Percentiles rank a stretch among this genome's conserved stretches.
Conservation (phyloP, 164 flowering plant species). For the Aristolochia fimbriata region DNA sequence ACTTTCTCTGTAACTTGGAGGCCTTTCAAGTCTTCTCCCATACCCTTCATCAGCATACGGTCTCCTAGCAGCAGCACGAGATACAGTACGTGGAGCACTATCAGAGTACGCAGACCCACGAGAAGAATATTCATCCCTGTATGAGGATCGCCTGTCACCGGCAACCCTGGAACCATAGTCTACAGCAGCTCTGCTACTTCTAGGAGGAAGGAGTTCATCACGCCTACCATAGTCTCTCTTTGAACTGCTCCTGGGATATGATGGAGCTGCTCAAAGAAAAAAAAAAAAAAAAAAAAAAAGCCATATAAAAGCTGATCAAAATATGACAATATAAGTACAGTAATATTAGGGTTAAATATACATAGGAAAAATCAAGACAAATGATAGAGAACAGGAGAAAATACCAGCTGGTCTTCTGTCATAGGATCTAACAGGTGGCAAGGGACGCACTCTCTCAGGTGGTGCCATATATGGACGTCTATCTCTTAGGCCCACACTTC, state of each 20-base stretch:
- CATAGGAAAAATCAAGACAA: neutral
- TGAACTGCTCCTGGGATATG: slow-evolving; percentile 67
- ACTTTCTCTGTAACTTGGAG: slow-evolving; percentile 65
- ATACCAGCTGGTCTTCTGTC: slow-evolving; percentile 74
- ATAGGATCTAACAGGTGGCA: slow-evolving; percentile 62
- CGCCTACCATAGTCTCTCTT: slow-evolving; percentile 71
- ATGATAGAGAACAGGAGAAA: neutral
- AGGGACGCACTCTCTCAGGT: slow-evolving; percentile 58
- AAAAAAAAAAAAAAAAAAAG: neutral
- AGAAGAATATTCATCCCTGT: slow-evolving; percentile 61
- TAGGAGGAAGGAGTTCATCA: slow-evolving; percentile 51
- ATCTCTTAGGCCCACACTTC: slow-evolving; percentile 46
- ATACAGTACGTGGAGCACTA: slow-evolving; percentile 34
- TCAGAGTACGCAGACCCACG: slow-evolving; percentile 65
- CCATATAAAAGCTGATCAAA: neutral
- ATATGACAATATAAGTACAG: neutral
- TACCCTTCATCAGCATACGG: slow-evolving; percentile 75
- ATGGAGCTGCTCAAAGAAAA: slow-evolving; percentile 52
- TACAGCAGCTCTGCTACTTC: slow-evolving; percentile 52
- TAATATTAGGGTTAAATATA: neutral
- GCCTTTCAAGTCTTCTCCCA: slow-evolving; percentile 71
- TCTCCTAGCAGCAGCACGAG: slow-evolving; percentile 58
- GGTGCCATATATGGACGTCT: slow-evolving; percentile 48
- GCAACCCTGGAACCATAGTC: slow-evolving; percentile 60
- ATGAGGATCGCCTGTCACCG: slow-evolving; percentile 56